A percentile compares a stretch with the other conserved stretches of the same genome.
These are phyloP conservation scores for Hirschfeldia incana DNA, from an alignment of 345 rosid species.

Conservation along the genomic window DNA sequence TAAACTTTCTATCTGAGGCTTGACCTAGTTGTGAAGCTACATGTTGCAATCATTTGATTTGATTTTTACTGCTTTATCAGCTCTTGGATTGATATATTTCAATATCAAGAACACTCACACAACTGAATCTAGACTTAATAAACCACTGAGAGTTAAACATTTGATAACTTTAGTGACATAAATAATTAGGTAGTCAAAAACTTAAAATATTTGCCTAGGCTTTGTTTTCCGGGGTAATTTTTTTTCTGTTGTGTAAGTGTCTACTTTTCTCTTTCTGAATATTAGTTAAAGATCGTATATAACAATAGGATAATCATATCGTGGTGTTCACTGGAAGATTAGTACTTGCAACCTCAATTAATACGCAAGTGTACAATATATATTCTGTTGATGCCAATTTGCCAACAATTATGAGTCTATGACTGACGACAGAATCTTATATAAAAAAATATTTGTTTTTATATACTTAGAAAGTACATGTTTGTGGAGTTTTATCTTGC, in stretches of 20 bases:
- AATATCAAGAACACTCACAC: not conserved
- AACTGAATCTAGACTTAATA: not conserved
- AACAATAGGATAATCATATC: no score
- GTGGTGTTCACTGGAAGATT: not conserved
- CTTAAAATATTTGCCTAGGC: not conserved
- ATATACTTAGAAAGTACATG: not conserved
- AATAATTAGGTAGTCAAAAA: not conserved
- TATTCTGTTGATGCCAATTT: not conserved
- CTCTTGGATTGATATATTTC: not conserved
- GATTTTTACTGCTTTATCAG: not conserved
- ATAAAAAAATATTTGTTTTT: not conserved
- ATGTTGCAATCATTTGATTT: not conserved
- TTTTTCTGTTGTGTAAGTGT: not conserved
- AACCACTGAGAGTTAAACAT: not conserved
- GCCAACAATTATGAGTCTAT: not conserved
- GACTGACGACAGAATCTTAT: not conserved
- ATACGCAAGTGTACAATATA: not conserved
- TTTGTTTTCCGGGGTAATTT: not conserved
- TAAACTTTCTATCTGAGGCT: not conserved
- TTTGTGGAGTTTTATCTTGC: not conserved
- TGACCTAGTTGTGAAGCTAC: not conserved
- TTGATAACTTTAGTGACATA: not conserved
- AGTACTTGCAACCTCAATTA: conserved; percentile 1
- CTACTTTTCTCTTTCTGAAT: not conserved
- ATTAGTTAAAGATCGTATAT: no score